phyloP scores from a whole-genome alignment of 2,329 filamentous ascomycete species.

The Coniochaeta sp. region DNA sequence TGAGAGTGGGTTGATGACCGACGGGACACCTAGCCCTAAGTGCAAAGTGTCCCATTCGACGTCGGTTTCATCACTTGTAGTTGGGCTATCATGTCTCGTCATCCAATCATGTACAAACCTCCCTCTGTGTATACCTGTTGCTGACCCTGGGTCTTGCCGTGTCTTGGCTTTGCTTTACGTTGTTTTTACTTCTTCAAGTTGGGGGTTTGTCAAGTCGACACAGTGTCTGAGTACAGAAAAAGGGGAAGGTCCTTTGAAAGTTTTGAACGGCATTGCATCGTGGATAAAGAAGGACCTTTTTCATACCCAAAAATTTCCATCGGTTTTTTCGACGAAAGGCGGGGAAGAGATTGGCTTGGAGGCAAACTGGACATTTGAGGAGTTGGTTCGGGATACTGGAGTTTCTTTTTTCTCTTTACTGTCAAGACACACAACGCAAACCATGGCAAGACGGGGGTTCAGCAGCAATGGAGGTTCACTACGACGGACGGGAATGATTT shows the following conservation, averaged over 20 bases:
- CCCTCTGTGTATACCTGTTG: conserved; percentile 15
- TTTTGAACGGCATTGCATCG: conserved; percentile 1
- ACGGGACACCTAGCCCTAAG: conserved; percentile 31
- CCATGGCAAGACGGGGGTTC: conserved; percentile 6
- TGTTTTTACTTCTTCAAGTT: conserved; percentile 5
- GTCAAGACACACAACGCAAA: conserved; percentile 9
- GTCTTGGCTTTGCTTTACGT: conserved; percentile 15
- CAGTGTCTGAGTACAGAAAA: conserved; percentile 1
- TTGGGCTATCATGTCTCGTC: conserved; percentile 32
- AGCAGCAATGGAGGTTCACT: neutral
- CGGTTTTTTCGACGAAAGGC: conserved; percentile 1
- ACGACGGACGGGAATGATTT: conserved; percentile 14
- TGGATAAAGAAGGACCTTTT: conserved; percentile 1
- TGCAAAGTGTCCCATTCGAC: conserved; percentile 8
- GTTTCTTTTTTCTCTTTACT: conserved; percentile 1
- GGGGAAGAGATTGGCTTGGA: neutral
- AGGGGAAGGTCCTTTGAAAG: neutral
- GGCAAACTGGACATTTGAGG: neutral
- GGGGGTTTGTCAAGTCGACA: conserved; percentile 8
- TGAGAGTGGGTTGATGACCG: conserved; percentile 98
- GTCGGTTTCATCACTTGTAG: conserved; percentile 51
- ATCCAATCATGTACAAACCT: conserved; percentile 2
- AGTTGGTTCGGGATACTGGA: conserved; percentile 1
- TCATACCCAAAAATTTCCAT: conserved; percentile 11
- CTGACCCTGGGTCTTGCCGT: conserved; percentile 10